Evolutionary conservation across 2,329 filamentous ascomycete species (phyloP), one percentile per base, ranked within the genome.

Genomic region (Colletotrichum agaves): DNA sequence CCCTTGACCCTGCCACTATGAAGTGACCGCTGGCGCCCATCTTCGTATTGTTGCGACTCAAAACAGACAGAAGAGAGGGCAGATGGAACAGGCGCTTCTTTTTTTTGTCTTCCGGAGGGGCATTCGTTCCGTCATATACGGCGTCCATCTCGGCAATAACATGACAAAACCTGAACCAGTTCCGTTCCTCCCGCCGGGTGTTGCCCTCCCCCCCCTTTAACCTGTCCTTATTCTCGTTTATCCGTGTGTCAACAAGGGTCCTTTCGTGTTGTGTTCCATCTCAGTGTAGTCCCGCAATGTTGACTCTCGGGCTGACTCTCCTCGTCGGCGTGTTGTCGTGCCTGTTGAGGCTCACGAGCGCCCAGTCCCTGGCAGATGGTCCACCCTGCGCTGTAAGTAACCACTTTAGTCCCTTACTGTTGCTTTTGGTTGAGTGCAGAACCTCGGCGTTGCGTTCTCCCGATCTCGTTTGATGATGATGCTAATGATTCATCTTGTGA

Each of bases 361-460:
- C 56, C 13, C 47, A 65, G 39, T 61, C 57, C 19, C n/a, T 65
- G 13, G 41, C 33, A 3, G 56, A 65, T 15, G 57, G 47, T 39
- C 63, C 63, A 41, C 56, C 21, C 46, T 65, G 63, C 39, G 58
- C 31, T n/a, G 63, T 65, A 8, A 49, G 63, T 61, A 21, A 27
- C 23, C 23, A 27, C 23, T 27, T 27, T 6, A 6, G 23, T 27
- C 23, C 6, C 23, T 27, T 27, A 27, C 23, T 27, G 5, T 27
- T 27, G 23, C 33, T 47, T 17, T 15, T 7, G 44, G 33, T 17
- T 4, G 17, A 33, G 33, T 23, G 15, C n/a, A 13, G 31, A 50
- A 31, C 23, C 10, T 7, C 12, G 4, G 4, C 33, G 33, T 3
- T 37, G n/a, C n/a, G n/a, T n/a, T n/a, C n/a, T 37, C 3, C 33